Evolutionary conservation across 2,329 filamentous ascomycete genomes (phyloP).

Genomic region (Fusarium compactum): DNA sequence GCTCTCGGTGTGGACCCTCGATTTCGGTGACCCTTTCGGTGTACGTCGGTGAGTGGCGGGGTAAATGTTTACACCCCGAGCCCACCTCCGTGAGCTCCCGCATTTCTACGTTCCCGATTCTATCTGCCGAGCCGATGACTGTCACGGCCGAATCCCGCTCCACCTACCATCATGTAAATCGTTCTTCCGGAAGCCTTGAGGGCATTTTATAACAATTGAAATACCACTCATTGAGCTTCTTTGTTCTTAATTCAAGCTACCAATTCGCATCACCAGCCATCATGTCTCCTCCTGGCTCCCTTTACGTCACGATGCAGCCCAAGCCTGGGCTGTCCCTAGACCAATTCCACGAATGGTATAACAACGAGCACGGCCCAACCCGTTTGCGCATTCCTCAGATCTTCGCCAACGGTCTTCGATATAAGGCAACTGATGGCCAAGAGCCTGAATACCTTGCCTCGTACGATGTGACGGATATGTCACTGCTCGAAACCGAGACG

Average conservation of each 20-base stretch:
- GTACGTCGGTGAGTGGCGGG: slow-evolving; percentile 43
- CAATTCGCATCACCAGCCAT: neutral
- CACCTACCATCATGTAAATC: slow-evolving; percentile 45
- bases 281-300: slow-evolving; percentile 71
- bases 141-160: slow-evolving; percentile 25
- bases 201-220: slow-evolving; percentile 11
- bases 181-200: slow-evolving; percentile 42
- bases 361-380: slow-evolving; percentile 89
- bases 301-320: slow-evolving; percentile 90
- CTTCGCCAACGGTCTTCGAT: slow-evolving; percentile 81
- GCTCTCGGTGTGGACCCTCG: slow-evolving; percentile 13
- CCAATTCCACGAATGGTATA: slow-evolving; percentile 93
- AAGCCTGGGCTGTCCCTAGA: slow-evolving; percentile 71
- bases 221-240: neutral
- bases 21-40: slow-evolving; percentile 3
- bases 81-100: neutral
- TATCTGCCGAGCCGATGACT: slow-evolving; percentile 49
- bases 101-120: slow-evolving; percentile 43
- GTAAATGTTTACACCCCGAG: slow-evolving; percentile 46
- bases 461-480: slow-evolving; percentile 85
- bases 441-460: slow-evolving; percentile 79
- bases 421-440: slow-evolving; percentile 73
- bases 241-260: neutral
- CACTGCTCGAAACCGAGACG: slow-evolving; percentile 74
- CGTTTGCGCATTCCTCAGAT: slow-evolving; percentile 82